These are phyloP conservation scores for Pythium myriotylum DNA, from an alignment of 352 stramenopile genomes.

Conservation along the genomic window DNA sequence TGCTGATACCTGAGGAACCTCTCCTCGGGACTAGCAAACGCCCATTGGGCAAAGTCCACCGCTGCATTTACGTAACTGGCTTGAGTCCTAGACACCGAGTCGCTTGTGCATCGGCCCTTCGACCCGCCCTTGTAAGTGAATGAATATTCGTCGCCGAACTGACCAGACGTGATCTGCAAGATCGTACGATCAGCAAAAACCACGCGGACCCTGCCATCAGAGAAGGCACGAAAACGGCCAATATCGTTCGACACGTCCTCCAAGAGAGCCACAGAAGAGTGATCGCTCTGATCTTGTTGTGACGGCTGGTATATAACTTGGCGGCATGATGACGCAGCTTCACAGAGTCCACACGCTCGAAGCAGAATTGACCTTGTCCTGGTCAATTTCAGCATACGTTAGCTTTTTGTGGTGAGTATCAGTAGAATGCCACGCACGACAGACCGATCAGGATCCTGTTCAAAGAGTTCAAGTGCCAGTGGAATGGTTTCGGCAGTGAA, in stretches of 20 bases:
- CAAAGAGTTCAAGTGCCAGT: constrained; percentile 16
- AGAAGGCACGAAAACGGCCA: constrained; percentile 69
- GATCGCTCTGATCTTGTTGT: neutral
- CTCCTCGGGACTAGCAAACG: constrained; percentile 54
- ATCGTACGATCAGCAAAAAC: constrained; percentile 78
- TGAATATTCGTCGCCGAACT: constrained; percentile 34
- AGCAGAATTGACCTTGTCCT: constrained; percentile 12
- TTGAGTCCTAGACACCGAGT: constrained; percentile 40
- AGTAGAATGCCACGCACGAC: neutral
- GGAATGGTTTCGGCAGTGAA: constrained; percentile 72
- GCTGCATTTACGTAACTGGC: constrained; percentile 56
- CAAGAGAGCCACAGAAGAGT: neutral
- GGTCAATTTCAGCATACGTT: too few relatives aligned
- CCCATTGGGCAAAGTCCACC: constrained; percentile 69
- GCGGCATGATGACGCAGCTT: neutral
- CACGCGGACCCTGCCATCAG: constrained; percentile 62
- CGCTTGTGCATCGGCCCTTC: constrained; percentile 35
- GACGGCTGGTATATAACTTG: too few relatives aligned
- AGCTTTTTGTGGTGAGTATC: too few relatives aligned
- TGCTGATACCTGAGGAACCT: constrained; percentile 42
- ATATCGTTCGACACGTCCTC: constrained; percentile 41
- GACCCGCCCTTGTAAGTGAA: constrained; percentile 62
- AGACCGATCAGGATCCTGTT: constrained; percentile 9
- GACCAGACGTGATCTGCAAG: constrained; percentile 41
- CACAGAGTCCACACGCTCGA: constrained; percentile 11